Conservation (phyloP, 305 asterid genomes). For the Fraxinus nigra region DNA sequence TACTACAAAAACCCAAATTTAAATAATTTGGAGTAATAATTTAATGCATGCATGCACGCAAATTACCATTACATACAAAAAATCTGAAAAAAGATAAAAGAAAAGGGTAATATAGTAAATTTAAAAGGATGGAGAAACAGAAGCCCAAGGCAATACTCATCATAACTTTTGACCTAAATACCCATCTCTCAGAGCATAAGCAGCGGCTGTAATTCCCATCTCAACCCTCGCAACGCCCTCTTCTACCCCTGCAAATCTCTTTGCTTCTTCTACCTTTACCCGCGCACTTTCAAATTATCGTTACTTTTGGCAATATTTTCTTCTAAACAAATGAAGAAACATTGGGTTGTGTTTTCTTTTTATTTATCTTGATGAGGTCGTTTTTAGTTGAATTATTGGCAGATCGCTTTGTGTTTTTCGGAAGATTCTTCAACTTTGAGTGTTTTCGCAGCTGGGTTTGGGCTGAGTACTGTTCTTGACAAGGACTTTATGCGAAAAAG, state of each 20-base stretch:
- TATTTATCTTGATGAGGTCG: neutral
- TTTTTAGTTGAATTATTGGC: conserved; percentile 18
- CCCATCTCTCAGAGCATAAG: conserved; percentile 53
- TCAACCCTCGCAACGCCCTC: conserved; percentile 59
- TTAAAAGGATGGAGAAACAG: conserved; percentile 25
- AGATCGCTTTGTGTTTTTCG: neutral
- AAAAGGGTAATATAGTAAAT: conserved; percentile 56
- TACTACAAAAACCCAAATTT: neutral
- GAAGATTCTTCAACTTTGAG: conserved; percentile 20
- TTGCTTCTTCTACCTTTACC: conserved; percentile 49
- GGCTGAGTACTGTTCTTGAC: neutral
- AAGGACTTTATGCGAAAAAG: conserved; percentile 14
- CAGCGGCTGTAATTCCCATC: conserved; percentile 49
- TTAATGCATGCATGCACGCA: neutral
- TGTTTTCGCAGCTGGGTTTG: conserved; percentile 24
- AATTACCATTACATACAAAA: neutral
- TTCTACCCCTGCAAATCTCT: conserved; percentile 55
- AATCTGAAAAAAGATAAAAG: neutral
- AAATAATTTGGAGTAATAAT: neutral
- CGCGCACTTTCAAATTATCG: conserved; percentile 69
- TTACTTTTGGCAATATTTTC: neutral
- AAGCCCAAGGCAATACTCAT: neutral
- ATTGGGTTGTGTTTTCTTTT: neutral
- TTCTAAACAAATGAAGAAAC: conserved; percentile 7
- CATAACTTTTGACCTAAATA: conserved; percentile 74